A percentile compares a stretch with the other conserved stretches of the same genome.
Evolutionary conservation across 202 grass and related monocot species (phyloP).

Genomic region (Thinopyrum obtusiflorum): DNA sequence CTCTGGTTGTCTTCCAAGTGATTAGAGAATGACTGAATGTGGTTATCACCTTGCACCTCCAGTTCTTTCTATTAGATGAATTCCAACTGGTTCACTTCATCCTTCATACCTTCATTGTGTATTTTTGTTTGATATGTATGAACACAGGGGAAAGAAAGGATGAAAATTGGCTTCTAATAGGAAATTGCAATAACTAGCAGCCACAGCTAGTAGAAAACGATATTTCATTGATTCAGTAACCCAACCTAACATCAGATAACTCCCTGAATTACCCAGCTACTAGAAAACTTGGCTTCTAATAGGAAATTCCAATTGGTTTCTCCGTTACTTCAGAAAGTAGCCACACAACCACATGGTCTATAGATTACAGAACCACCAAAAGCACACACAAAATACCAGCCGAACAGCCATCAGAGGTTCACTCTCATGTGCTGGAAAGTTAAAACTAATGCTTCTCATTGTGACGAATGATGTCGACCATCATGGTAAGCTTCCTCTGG

Average conservation of each 20-base stretch:
- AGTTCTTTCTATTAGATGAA: background rate
- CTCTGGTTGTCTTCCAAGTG: too few relatives aligned
- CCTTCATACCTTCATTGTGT: background rate
- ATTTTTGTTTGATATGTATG: background rate
- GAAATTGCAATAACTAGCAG: background rate
- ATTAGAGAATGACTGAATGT: too few relatives aligned
- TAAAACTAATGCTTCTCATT: background rate
- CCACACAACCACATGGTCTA: background rate
- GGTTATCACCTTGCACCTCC: too few relatives aligned
- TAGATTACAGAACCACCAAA: background rate
- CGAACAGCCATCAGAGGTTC: background rate
- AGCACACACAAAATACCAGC: background rate
- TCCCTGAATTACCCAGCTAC: background rate
- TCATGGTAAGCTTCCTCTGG: constrained; percentile 19
- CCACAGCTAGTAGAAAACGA: background rate
- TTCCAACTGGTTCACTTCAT: background rate
- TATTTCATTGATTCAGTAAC: background rate
- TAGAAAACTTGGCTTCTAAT: background rate
- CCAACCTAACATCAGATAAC: background rate
- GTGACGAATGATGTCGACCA: constrained; percentile 16
- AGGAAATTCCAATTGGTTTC: background rate
- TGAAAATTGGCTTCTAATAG: background rate
- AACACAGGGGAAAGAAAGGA: background rate
- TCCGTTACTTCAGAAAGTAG: background rate
- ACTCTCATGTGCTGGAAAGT: background rate